These are phyloP conservation scores for Phanerochaete carnosa DNA, from an alignment of 768 basidiomycete genomes.

Conservation along the genomic window DNA sequence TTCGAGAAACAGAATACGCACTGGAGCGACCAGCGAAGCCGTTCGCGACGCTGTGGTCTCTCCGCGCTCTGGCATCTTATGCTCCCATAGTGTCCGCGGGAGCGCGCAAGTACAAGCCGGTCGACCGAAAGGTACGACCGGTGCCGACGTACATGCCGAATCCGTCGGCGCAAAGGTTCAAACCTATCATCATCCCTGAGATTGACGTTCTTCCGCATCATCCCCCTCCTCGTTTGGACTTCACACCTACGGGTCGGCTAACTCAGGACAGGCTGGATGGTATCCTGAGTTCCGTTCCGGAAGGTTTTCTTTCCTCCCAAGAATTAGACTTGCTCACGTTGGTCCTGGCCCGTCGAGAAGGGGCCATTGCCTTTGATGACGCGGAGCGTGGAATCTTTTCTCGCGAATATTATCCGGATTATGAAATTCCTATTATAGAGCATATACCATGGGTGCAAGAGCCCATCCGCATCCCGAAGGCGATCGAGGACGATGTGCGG, in stretches of 20 bases:
- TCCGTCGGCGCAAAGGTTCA: conserved; percentile 10
- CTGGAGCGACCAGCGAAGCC: not conserved
- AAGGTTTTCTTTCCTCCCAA: not conserved
- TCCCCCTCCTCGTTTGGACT: conserved; percentile 7
- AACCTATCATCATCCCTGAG: conserved; percentile 9
- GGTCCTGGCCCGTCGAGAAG: conserved; percentile 11
- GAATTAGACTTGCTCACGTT: conserved; percentile 18
- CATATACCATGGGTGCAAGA: conserved; percentile 31
- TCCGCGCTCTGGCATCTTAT: not conserved
- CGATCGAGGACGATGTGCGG: not conserved
- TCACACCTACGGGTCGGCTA: conserved; percentile 5
- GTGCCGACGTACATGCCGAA: conserved; percentile 26
- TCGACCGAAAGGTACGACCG: conserved; percentile 24
- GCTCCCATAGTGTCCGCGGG: not conserved
- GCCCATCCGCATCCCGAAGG: conserved; percentile 17
- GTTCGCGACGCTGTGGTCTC: not conserved
- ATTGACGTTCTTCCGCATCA: conserved; percentile 9
- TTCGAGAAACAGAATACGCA: not conserved
- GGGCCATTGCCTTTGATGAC: conserved; percentile 23
- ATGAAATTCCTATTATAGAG: conserved; percentile 29
- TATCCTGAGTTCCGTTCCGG: conserved; percentile 16
- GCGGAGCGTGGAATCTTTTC: conserved; percentile 30
- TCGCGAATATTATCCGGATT: conserved; percentile 29
- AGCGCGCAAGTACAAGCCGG: conserved; percentile 24
- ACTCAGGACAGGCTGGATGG: conserved; percentile 10